Evolutionary conservation across 2,329 filamentous ascomycete genomes (phyloP).

Genomic region (Penicillium italicum): DNA sequence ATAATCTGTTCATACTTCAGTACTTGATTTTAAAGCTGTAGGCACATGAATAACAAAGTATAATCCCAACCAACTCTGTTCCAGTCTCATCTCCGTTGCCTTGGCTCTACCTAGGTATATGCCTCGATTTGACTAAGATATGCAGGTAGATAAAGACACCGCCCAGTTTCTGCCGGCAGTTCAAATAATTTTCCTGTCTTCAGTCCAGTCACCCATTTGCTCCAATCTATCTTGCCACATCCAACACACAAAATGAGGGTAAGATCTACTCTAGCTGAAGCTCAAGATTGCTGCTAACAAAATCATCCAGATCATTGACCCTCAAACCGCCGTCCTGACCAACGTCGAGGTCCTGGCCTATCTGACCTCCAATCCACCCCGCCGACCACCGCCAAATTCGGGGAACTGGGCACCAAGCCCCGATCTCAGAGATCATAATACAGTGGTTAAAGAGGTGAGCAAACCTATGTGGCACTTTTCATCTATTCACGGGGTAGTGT

Average conservation of each 20-base stretch:
- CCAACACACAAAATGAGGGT: conserved; percentile 27
- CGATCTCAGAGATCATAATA: conserved; percentile 46
- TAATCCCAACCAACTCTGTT: background rate
- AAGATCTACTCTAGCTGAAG: background rate
- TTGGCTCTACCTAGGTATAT: too few relatives aligned
- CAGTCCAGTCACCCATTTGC: background rate
- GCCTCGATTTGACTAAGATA: background rate
- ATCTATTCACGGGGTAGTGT: too few relatives aligned
- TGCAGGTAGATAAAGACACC: conserved; percentile 10
- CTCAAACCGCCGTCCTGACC: conserved; percentile 44
- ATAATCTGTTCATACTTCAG: conserved; percentile 28
- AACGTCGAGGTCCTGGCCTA: conserved; percentile 46
- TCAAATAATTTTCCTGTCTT: conserved; percentile 21
- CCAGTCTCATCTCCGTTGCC: background rate
- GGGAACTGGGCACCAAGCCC: conserved; percentile 41
- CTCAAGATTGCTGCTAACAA: background rate
- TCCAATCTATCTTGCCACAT: conserved; percentile 3
- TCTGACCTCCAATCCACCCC: conserved; percentile 41
- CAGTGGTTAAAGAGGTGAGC: conserved; percentile 45
- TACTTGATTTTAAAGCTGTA: background rate
- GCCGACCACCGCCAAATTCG: conserved; percentile 37
- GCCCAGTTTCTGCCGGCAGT: conserved; percentile 24
- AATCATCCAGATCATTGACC: conserved; percentile 40
- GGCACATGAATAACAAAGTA: background rate
- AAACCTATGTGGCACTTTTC: background rate